These are phyloP conservation scores for Colletotrichum nymphaeae DNA, from an alignment of 2,329 filamentous ascomycete species.

Conservation along the genomic window DNA sequence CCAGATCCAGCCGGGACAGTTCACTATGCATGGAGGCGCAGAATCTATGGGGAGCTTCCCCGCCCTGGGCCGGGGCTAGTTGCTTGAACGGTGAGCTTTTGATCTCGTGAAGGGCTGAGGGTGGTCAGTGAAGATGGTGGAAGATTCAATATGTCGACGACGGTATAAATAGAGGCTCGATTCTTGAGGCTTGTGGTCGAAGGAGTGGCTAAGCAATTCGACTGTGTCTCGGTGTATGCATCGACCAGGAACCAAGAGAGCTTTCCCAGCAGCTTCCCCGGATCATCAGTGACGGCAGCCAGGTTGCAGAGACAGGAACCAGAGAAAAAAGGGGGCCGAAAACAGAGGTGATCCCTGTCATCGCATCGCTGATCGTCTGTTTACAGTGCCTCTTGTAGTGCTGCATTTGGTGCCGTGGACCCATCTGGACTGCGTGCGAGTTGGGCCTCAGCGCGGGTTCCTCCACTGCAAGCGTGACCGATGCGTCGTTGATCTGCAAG, in stretches of 20 bases:
- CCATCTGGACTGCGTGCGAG: background rate
- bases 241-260: background rate
- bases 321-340: constrained; percentile 9
- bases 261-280: constrained; percentile 29
- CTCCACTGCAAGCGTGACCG: background rate
- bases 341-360: constrained; percentile 28
- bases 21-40: constrained; percentile 19
- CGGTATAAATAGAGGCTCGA: background rate
- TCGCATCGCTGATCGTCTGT: constrained; percentile 14
- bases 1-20: constrained; percentile 17
- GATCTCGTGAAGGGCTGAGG: background rate
- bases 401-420: background rate
- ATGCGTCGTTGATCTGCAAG: constrained; percentile 9
- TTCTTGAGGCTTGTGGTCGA: background rate
- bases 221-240: background rate
- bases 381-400: background rate
- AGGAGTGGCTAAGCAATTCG: background rate
- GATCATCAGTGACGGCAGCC: constrained; percentile 26
- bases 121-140: background rate
- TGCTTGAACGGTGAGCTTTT: constrained; percentile 11
- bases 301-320: constrained; percentile 14
- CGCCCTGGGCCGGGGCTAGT: constrained; percentile 10
- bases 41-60: constrained; percentile 18
- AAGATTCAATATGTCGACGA: background rate
- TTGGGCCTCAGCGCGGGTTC: background rate